Percentiles rank a stretch among this genome's conserved stretches.
These are phyloP conservation scores for Boletus insuetus DNA, from an alignment of 768 basidiomycete species.

Conservation along the genomic window DNA sequence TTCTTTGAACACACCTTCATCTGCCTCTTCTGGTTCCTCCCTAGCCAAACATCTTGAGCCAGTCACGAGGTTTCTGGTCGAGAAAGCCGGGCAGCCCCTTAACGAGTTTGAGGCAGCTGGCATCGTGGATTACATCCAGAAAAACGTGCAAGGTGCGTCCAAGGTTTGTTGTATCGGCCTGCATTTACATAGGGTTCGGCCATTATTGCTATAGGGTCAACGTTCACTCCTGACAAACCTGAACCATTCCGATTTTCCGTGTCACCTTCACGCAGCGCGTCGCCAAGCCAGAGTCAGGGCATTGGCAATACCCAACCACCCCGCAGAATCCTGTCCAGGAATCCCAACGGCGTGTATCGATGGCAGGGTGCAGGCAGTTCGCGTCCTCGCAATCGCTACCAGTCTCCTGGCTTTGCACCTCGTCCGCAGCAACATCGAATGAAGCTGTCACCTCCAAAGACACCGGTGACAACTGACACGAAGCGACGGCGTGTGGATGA, in stretches of 20 bases:
- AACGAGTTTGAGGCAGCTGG: constrained; percentile 53
- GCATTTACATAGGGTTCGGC: constrained; percentile 10
- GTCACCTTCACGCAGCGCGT: constrained; percentile 31
- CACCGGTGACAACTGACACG: constrained; percentile 41
- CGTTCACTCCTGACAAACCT: constrained; percentile 34
- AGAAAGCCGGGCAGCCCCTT: constrained; percentile 46
- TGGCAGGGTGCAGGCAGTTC: constrained; percentile 81
- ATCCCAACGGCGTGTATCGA: constrained; percentile 71
- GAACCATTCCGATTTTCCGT: constrained; percentile 66
- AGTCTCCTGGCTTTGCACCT: constrained; percentile 70
- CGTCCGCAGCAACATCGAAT: constrained; percentile 46
- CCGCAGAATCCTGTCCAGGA: constrained; percentile 56
- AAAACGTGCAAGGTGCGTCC: constrained; percentile 45
- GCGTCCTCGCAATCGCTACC: constrained; percentile 63
- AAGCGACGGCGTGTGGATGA: constrained; percentile 64
- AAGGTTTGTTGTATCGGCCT: constrained; percentile 6
- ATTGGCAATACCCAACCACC: constrained; percentile 31
- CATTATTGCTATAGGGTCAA: constrained; percentile 21
- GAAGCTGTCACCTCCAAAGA: constrained; percentile 40
- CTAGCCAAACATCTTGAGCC: constrained; percentile 46
- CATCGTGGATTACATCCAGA: constrained; percentile 53
- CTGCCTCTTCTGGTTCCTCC: constrained; percentile 18
- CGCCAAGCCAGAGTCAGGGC: constrained; percentile 21
- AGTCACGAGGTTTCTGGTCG: constrained; percentile 46
- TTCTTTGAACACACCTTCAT: constrained; percentile 15